Evolutionary conservation across 73 alveolate species (phyloP), one percentile per base, ranked within the genome.

Genomic region (Stentor roeselii): DNA sequence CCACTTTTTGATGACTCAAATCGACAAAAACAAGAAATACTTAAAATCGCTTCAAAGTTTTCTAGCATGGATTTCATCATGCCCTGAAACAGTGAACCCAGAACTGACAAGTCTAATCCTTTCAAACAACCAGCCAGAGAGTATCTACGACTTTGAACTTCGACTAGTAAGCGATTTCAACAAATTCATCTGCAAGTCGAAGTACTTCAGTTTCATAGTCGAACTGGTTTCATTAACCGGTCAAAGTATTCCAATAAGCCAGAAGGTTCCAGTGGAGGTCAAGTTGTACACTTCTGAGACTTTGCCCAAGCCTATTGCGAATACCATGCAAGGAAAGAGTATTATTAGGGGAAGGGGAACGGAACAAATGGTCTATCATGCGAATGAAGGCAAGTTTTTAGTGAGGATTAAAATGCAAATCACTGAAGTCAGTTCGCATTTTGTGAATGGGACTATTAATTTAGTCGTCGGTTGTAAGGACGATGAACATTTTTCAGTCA

Each of bases 391-490:
- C 11, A 67, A 67, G 37, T 32, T 21, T 2, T n/a, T 32, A 27
- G 42, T 32, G 34, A 14, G 41, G 3, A 21, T 67, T 30, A 67
- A 67, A 67, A 67, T 67, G 2, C 80, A 67, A 32, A 21, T 67
- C 34, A 67, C n/a, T 67, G 80, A 67, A 32, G 80, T 67, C 21
- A 67, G 41, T n/a, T 67, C 80, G 42, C 80, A 67, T 67, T 67
- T 67, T 34, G 27, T 21, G 34, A 67, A 67, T 67, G 80, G 80
- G 2, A 21, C 27, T n/a, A 40, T 67, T 30, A 21, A 21, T 32
- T 32, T 67, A 21, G 80, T 67, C 0, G 80, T 67, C 1, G 27
- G 21, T 21, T 30, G 34, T n/a, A 21, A 21, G 34, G 41, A 67
- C 27, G 41, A 67, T 15, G n/a, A 15, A 1, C 41, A 32, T 1